Evolutionary conservation across 2,329 filamentous ascomycete genomes (phyloP).

Genomic region (Furcasterigmium sp.): DNA sequence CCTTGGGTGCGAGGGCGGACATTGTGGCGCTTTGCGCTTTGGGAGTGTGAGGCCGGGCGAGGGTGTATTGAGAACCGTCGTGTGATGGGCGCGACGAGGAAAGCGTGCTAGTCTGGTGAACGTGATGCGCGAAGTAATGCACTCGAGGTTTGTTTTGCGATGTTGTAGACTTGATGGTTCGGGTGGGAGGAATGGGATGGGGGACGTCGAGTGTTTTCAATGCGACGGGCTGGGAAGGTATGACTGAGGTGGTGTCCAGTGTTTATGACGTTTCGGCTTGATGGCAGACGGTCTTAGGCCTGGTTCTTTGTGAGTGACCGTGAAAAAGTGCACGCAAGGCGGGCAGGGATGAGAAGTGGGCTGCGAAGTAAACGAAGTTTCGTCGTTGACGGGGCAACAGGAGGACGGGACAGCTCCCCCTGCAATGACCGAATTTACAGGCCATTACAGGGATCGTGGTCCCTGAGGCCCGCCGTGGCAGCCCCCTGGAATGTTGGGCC

Average conservation of each 20-base stretch:
- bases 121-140: neutral
- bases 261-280: constrained; percentile 3
- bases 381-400: constrained; percentile 12
- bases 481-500: neutral
- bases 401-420: too few species aligned
- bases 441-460: constrained; percentile 3
- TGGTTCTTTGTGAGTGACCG: constrained; percentile 9
- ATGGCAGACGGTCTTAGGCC: constrained; percentile 3
- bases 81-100: neutral
- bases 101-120: neutral
- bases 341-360: neutral
- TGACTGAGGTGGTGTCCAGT: neutral
- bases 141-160: neutral
- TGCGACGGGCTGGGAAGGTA: constrained; percentile 2
- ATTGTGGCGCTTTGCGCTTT: constrained; percentile 29
- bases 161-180: neutral
- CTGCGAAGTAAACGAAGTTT: constrained; percentile 12
- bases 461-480: too few species aligned
- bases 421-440: constrained; percentile 1
- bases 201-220: neutral
- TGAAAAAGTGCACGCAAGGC: constrained; percentile 11
- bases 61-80: neutral
- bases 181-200: neutral
- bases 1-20: constrained; percentile 60
- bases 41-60: constrained; percentile 34